Conservation (phyloP, 495 filamentous ascomycete genomes). For the Halenospora varia region DNA sequence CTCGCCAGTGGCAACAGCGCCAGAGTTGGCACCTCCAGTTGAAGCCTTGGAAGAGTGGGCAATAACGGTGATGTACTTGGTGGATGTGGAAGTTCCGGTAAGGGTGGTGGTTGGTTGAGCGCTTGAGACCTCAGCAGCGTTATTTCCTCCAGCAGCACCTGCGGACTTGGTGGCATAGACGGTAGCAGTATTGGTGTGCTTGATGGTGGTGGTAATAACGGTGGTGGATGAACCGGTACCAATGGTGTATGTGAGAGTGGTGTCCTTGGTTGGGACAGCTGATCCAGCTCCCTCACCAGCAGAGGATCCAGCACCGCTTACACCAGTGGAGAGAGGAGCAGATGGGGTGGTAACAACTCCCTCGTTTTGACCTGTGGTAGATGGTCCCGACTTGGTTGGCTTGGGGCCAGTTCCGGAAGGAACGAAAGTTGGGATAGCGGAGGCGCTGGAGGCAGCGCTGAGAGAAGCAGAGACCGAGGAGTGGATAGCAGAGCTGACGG, state of each 20-base stretch:
- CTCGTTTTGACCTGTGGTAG: too few relatives aligned
- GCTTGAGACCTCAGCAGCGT: not conserved
- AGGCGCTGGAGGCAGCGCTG: constrained; percentile 6
- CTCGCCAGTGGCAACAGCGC: constrained; percentile 20
- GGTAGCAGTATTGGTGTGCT: constrained; percentile 36
- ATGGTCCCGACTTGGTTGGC: too few relatives aligned
- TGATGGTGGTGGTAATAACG: constrained; percentile 54
- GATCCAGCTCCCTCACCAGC: not conserved
- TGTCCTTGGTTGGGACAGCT: not conserved
- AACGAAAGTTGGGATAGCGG: not conserved
- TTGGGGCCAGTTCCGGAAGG: too few relatives aligned
- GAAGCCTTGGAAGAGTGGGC: constrained; percentile 7
- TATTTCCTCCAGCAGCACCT: not conserved
- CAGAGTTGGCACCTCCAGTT: constrained; percentile 1
- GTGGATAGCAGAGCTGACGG: constrained; percentile 12
- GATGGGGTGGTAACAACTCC: not conserved
- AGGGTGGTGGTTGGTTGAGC: constrained; percentile 22
- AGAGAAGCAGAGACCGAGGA: constrained; percentile 15
- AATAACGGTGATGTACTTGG: constrained; percentile 23
- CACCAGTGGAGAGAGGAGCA: constrained; percentile 9
- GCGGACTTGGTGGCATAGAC: constrained; percentile 18
- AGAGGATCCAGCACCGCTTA: not conserved
- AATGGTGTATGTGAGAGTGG: constrained; percentile 31
- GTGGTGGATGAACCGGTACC: constrained; percentile 48
- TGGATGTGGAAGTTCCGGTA: constrained; percentile 22